phyloP scores from a whole-genome alignment of 768 basidiomycete genomes.

The Butyriboletus loyo region DNA sequence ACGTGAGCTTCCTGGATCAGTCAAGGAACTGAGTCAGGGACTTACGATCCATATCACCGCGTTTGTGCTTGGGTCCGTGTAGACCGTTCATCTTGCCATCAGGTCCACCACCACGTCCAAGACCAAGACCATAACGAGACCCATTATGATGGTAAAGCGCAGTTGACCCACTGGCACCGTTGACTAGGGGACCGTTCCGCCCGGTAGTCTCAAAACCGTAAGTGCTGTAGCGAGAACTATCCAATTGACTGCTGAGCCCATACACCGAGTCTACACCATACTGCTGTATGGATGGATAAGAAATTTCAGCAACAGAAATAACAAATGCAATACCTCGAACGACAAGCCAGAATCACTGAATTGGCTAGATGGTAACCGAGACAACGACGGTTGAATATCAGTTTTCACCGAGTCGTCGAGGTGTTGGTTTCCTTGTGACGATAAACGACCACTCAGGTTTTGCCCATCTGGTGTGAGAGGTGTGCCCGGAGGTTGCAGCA shows the following conservation, averaged over 20 bases:
- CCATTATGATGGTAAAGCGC: constrained; percentile 76
- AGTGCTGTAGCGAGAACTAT: constrained; percentile 50
- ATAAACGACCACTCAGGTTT: constrained; percentile 60
- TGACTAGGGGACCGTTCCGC: constrained; percentile 33
- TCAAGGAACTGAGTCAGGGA: constrained; percentile 35
- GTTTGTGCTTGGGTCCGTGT: constrained; percentile 92
- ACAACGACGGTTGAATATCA: constrained; percentile 72
- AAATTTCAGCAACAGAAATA: constrained; percentile 2
- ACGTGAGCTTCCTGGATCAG: not conserved
- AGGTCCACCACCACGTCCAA: constrained; percentile 52
- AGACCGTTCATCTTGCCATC: constrained; percentile 86
- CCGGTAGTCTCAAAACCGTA: constrained; percentile 54
- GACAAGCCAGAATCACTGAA: constrained; percentile 55
- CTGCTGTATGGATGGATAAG: constrained; percentile 34
- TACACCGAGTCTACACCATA: constrained; percentile 58
- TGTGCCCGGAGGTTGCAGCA: constrained; percentile 62
- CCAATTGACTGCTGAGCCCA: constrained; percentile 46
- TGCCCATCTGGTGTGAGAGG: constrained; percentile 63
- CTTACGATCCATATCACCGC: constrained; percentile 89
- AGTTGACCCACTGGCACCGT: constrained; percentile 60
- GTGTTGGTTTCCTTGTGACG: constrained; percentile 42
- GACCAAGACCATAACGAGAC: constrained; percentile 69
- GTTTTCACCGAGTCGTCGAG: constrained; percentile 48
- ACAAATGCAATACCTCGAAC: constrained; percentile 48
- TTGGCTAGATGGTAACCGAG: constrained; percentile 57